phyloP scores from a whole-genome alignment of 176 grass and related monocot species.

The Ampelocalamus luodianensis region DNA sequence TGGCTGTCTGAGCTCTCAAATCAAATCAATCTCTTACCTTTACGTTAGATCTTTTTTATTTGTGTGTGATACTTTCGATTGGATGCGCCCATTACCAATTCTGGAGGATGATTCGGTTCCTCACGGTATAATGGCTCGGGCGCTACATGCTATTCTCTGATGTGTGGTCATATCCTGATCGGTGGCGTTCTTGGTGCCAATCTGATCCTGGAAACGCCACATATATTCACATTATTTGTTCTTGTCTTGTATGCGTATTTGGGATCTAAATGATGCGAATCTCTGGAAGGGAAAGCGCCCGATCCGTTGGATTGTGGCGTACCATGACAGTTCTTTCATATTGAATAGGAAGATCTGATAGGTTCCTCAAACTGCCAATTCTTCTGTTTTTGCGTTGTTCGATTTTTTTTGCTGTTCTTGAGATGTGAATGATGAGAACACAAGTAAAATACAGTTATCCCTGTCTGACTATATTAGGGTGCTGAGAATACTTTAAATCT shows the following conservation, averaged over 20 bases:
- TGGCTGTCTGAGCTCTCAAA: slow-evolving; percentile 65
- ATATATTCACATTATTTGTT: not conserved
- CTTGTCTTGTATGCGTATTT: not conserved
- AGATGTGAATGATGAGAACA: slow-evolving; percentile 70
- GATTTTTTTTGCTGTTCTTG: not conserved
- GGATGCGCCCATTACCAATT: slow-evolving; percentile 68
- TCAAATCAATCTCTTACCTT: not conserved
- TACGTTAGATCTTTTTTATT: not conserved
- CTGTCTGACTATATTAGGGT: slow-evolving; percentile 71
- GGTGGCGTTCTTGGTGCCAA: slow-evolving; percentile 53
- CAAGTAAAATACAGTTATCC: slow-evolving; percentile 74
- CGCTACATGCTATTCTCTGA: slow-evolving; percentile 44
- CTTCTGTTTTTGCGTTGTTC: not conserved
- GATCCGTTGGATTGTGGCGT: not conserved
- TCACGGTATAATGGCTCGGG: slow-evolving; percentile 69
- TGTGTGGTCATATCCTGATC: slow-evolving; percentile 82
- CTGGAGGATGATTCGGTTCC: slow-evolving; percentile 55
- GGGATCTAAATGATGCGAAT: slow-evolving; percentile 59
- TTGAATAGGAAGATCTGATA: slow-evolving; percentile 85
- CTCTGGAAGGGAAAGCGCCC: slow-evolving; percentile 39
- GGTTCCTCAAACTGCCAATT: not conserved
- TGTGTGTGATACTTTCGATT: not conserved
- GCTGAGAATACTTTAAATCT: slow-evolving; percentile 58
- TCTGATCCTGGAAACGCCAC: slow-evolving; percentile 75
- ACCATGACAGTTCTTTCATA: slow-evolving; percentile 51